Base-by-base conservation (phyloP, 208 protist genomes). In the Acanthamoeba lenticulata region DNA sequence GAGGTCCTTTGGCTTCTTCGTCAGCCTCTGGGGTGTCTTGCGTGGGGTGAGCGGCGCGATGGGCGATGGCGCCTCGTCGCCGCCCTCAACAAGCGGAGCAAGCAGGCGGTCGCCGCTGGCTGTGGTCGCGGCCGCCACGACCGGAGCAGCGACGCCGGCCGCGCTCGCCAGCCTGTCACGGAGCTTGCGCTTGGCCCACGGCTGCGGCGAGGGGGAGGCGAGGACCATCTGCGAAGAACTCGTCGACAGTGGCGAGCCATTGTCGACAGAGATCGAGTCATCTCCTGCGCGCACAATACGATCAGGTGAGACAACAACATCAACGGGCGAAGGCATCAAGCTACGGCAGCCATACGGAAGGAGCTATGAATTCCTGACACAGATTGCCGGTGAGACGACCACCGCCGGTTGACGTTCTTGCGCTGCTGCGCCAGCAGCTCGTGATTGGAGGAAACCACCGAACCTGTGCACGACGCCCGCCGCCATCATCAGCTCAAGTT, bases 371-470 rank as follows among this genome's bases (percentile, higher is more conserved):
- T 44, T 36, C 67, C 67, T 3, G 67, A 79, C 34, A 79, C 67
- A 2, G 34, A 44, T 24, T 79, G 67, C 40, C 67, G 38, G 38
- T 79, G 67, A 6, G 67, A 79, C 9, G 67, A 79, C 67, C 67
- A 79, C 29, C 67, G 67, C 29, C 67, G 67, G 24, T 79, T 79
- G 27, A 79, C 67, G 67, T 79, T 79, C 67, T 79, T 79, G 67
- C 67, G 67, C 36, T 79, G 67, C 38, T 79, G 67, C 67, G 29
- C 38, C 27, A 79, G 67, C 67, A 79, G n/a, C 29, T 17, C 34
- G 38, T 79, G n/a, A 32, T 79, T 79, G 4, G 29, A 44, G 2
- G 67, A 79, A 45, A 79, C 67, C 2, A 79, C 67, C 38, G 67
- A 79, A 27, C 67, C 67, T 79, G 67, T 15, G 9, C 5, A 49